Conservation (phyloP, 2,329 filamentous ascomycete genomes). For the Trichophyton rubrum region DNA sequence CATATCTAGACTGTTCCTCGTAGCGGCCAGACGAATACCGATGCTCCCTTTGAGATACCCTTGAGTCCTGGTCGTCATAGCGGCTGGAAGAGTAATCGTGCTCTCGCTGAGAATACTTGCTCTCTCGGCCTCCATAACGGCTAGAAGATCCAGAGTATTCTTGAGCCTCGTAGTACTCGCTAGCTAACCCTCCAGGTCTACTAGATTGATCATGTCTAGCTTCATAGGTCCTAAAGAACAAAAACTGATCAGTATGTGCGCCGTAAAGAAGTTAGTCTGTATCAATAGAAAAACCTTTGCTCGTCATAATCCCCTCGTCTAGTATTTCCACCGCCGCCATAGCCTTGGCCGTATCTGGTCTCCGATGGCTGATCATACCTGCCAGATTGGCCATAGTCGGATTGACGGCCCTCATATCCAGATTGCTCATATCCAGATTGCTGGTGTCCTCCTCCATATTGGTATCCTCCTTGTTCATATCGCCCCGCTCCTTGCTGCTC, state of each 20-base stretch:
- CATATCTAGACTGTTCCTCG: neutral
- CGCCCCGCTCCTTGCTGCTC: neutral
- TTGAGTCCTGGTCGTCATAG: neutral
- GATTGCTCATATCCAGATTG: neutral
- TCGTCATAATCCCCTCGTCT: slow-evolving; percentile 3
- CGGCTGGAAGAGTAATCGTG: neutral
- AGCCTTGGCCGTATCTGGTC: slow-evolving; percentile 1
- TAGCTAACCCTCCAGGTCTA: slow-evolving; percentile 12
- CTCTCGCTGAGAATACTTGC: neutral
- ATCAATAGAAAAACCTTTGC: slow-evolving; percentile 1
- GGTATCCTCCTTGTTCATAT: slow-evolving; percentile 5
- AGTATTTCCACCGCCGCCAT: slow-evolving; percentile 4
- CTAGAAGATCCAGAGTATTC: slow-evolving; percentile 11
- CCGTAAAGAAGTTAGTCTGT: neutral
- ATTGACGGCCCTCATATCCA: slow-evolving; percentile 2
- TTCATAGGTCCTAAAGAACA: neutral
- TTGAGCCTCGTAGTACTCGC: slow-evolving; percentile 12
- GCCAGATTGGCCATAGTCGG: slow-evolving; percentile 1
- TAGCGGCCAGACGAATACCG: neutral
- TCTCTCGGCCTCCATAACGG: slow-evolving; percentile 6
- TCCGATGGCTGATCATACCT: neutral
- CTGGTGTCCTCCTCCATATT: neutral
- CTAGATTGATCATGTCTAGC: neutral
- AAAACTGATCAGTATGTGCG: neutral
- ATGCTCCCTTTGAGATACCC: neutral